Evolutionary conservation across 225 moss, liverwort and hornwort species (phyloP), one percentile per base, ranked within the genome.

Genomic region (Physcomitrellopsis africana): DNA sequence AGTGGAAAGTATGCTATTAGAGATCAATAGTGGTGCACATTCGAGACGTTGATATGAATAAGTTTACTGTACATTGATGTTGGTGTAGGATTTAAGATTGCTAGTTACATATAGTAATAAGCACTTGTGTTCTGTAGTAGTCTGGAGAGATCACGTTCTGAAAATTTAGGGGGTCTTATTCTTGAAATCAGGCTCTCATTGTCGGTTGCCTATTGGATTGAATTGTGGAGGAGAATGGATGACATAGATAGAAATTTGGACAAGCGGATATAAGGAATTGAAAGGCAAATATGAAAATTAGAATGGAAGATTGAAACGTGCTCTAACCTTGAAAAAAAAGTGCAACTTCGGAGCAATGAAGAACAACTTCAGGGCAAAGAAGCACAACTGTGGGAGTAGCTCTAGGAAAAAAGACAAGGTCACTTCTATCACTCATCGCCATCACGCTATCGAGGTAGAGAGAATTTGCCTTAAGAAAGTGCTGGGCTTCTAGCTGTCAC

Each of bases 161-260:
- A 29, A 51, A 1, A 10, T 52, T 68, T 5, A 51, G 5, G 68
- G 68, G 64, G 64, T 68, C 51, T 24, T 68, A 51, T 68, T 68
- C 51, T 0, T 67, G 41, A 29, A 43, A 64, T 64, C 44, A 18
- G 64, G 64, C 64, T 64, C 44, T 64, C 43, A 64, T 64, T n/a
- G 32, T 44, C 10, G 42, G 42, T 64, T 64, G 64, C 64, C 42
- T 42, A 64, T 52, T 11, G 64, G n/a, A 64, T 64, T 7, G 64
- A 17, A 43, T 64, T n/a, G 51, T 68, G 68, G 68, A 68, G 51
- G 47, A 68, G 68, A 68, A 67, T 67, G 66, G 66, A 8, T 46
- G 66, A 67, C 2, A 47, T 0, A 46, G 66, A 11, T 49, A 24
- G 18, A 67, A 67, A 20, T 67, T 67, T 48, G 48, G 10, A 67